These are phyloP conservation scores for Coffea canephora DNA, from an alignment of 257 asterid genomes.

Conservation along the genomic window DNA sequence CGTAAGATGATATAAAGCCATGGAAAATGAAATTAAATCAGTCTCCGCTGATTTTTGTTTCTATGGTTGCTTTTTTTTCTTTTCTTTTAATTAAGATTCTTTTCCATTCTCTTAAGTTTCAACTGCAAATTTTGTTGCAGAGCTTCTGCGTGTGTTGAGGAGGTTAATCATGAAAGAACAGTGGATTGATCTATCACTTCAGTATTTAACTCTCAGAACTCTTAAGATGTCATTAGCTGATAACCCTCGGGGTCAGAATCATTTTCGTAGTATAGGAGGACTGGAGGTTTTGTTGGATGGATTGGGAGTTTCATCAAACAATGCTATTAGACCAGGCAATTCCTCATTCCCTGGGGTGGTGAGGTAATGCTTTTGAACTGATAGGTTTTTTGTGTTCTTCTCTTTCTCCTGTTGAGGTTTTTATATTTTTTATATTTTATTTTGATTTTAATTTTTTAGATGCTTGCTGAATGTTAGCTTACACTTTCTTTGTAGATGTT, in stretches of 20 bases:
- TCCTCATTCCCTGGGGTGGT: conserved; percentile 37
- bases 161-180: conserved; percentile 91
- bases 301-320: conserved; percentile 68
- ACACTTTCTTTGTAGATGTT: background rate
- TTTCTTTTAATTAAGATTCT: background rate
- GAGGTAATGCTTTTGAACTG: conserved; percentile 39
- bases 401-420: conserved; percentile 2
- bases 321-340: conserved; percentile 46
- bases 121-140: conserved; percentile 39
- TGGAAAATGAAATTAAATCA: background rate
- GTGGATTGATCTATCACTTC: conserved; percentile 75
- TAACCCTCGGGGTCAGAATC: conserved; percentile 98
- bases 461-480: background rate
- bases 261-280: conserved; percentile 98
- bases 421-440: too few species aligned
- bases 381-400: background rate
- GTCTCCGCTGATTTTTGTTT: background rate
- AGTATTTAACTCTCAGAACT: conserved; percentile 74
- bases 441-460: too few species aligned
- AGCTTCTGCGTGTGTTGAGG: conserved; percentile 82
- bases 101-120: conserved; percentile 22
- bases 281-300: conserved; percentile 97
- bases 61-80: background rate
- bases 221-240: conserved; percentile 79
- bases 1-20: background rate